A percentile compares a stretch with the other conserved stretches of the same genome.
phyloP scores from a whole-genome alignment of 345 rosid species.

The Populus tremula region DNA sequence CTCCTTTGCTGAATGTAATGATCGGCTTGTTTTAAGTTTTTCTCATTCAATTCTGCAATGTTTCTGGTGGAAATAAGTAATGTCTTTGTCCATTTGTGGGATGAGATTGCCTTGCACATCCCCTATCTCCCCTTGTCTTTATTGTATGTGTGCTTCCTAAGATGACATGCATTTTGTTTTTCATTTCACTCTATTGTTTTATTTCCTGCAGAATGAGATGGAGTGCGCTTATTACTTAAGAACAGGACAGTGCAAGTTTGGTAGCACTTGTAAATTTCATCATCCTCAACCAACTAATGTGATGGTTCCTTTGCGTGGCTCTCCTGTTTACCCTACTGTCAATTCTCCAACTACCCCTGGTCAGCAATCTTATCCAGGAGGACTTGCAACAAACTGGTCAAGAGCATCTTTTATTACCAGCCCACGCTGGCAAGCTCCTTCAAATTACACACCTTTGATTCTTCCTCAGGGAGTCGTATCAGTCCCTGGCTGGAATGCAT shows the following conservation, averaged over 20 bases:
- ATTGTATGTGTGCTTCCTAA: neutral
- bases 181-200: slow-evolving; percentile 1
- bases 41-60: neutral
- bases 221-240: slow-evolving; percentile 93
- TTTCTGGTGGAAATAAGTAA: neutral
- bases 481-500: slow-evolving; percentile 89
- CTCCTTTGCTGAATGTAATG: neutral
- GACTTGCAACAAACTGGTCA: slow-evolving; percentile 66
- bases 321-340: slow-evolving; percentile 69
- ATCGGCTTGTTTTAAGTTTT: neutral
- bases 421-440: slow-evolving; percentile 97
- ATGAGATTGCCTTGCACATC: neutral
- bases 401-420: slow-evolving; percentile 84
- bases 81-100: neutral
- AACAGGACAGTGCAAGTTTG: slow-evolving; percentile 97
- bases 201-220: slow-evolving; percentile 61
- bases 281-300: slow-evolving; percentile 88
- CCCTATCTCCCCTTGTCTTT: neutral
- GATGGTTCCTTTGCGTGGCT: slow-evolving; percentile 71
- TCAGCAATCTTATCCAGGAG: slow-evolving; percentile 74
- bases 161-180: neutral
- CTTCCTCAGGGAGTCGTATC: slow-evolving; percentile 89
- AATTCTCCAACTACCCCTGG: slow-evolving; percentile 70
- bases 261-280: slow-evolving; percentile 89
- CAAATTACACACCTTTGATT: slow-evolving; percentile 72